These are phyloP conservation scores for Inga laurina DNA, from an alignment of 306 rosid species.

Conservation along the genomic window DNA sequence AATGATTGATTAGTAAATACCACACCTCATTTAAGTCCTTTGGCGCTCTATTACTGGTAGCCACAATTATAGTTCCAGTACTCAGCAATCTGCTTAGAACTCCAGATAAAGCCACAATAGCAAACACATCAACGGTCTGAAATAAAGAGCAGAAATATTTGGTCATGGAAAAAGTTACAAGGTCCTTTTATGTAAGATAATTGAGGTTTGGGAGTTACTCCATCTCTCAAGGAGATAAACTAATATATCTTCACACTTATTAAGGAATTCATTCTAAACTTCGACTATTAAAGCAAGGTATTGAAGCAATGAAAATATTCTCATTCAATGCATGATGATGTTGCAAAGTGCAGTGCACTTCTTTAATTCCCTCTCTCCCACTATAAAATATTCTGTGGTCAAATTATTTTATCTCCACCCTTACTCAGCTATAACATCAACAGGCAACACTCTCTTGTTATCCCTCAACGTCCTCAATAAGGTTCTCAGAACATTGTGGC, in stretches of 20 bases:
- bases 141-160: constrained; percentile 47
- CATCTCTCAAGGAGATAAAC: background rate
- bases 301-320: too few species aligned
- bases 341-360: background rate
- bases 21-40: constrained; percentile 81
- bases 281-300: background rate
- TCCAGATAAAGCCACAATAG: constrained; percentile 99
- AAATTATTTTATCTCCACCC: background rate
- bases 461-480: background rate
- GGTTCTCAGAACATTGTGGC: background rate
- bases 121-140: constrained; percentile 99
- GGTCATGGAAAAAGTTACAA: constrained; percentile 32
- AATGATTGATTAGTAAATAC: constrained; percentile 19
- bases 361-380: background rate
- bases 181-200: background rate
- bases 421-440: background rate
- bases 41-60: constrained; percentile 97
- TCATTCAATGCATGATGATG: background rate
- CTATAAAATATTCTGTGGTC: background rate
- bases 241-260: background rate
- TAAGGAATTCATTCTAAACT: background rate
- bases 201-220: background rate
- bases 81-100: constrained; percentile 89
- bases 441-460: background rate
- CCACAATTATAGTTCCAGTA: constrained; percentile 89